Base-by-base conservation (phyloP, 495 filamentous ascomycete species). In the Parmelia sp. region DNA sequence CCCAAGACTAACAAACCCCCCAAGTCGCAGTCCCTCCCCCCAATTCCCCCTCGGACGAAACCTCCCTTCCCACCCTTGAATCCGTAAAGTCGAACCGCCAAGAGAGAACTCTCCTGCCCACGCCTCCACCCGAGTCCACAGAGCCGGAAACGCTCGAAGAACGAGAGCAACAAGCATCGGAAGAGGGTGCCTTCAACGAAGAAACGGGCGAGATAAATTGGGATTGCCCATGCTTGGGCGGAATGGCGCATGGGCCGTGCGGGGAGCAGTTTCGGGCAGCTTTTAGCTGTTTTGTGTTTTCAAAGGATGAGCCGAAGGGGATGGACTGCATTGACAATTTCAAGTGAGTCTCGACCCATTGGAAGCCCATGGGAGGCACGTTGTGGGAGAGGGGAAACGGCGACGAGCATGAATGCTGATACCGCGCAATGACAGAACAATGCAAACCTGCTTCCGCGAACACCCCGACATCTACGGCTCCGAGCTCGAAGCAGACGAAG, bases 131-230 rank as follows among this genome's bases (percentile, higher is more conserved):
- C 53, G 27, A 58, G n/a, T 23, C 58, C 49, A 21, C 42, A 4
- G n/a, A 45, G 39, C 27, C 51, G 7, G 66, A 71, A 44, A 70
- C 81, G 40, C 25, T 53, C 19, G 82, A 85, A 66, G 86, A 83
- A 8, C 77, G 94, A 21, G 88, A 94, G 75, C 84, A 89, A 57
- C 90, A 97, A 75, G 91, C 91, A 27, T 81, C 75, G 60, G 82
- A 91, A 66, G 84, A 97, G 74, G 94, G 92, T 27, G 94, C 94
- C 0, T 98, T 97, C 78, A 93, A 98, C 75, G 90, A 91, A 17
- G 95, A 97, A 81, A 98, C 94, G 12, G 94, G 94, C 67, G 94
- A 97, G 83, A 98, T 98, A 77, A 97, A 98, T 81, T 98, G 95
- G 95, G 94, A 97, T 73, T 98, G 94, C 76, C 94, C 95, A 25